Evolutionary conservation across 352 stramenopile genomes (phyloP).

Genomic region (Blastocystis sp.): DNA sequence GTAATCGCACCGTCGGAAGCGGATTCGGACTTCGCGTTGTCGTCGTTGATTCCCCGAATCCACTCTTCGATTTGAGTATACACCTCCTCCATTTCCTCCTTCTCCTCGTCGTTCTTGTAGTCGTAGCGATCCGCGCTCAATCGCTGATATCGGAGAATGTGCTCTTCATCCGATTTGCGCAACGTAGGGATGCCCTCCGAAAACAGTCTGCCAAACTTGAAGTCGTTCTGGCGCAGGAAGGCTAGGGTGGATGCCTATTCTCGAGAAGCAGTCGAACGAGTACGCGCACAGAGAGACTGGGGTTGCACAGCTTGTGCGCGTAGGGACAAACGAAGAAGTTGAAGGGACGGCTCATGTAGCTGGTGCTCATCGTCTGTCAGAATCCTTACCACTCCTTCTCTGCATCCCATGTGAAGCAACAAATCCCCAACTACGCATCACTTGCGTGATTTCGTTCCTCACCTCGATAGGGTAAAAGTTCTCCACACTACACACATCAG

Average conservation of each 20-base stretch:
- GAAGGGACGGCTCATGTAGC: slow-evolving; percentile 46
- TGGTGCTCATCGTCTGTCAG: not conserved
- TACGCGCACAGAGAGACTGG: slow-evolving; percentile 30
- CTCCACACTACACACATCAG: slow-evolving; percentile 39
- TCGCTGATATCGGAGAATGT: slow-evolving; percentile 8
- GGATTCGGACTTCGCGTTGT: too few species aligned
- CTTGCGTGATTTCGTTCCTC: not conserved
- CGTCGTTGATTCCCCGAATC: not conserved
- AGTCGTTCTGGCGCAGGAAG: slow-evolving; percentile 58
- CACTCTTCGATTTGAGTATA: slow-evolving; percentile 27
- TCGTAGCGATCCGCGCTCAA: slow-evolving; percentile 61
- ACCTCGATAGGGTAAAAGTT: slow-evolving; percentile 71
- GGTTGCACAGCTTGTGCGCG: slow-evolving; percentile 52
- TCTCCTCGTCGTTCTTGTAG: slow-evolving; percentile 50
- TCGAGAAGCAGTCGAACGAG: not conserved
- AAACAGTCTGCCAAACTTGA: slow-evolving; percentile 63
- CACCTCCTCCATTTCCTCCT: not conserved
- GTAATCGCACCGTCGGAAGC: not conserved
- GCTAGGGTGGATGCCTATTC: slow-evolving; percentile 40
- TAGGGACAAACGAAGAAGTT: slow-evolving; percentile 73
- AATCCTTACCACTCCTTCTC: slow-evolving; percentile 16
- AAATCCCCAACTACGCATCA: slow-evolving; percentile 65
- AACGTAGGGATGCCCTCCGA: slow-evolving; percentile 65
- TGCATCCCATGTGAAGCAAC: slow-evolving; percentile 65
- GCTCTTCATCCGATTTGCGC: slow-evolving; percentile 56